Evolutionary conservation across 345 rosid species (phyloP).

Genomic region (Eucalyptus brandiana): DNA sequence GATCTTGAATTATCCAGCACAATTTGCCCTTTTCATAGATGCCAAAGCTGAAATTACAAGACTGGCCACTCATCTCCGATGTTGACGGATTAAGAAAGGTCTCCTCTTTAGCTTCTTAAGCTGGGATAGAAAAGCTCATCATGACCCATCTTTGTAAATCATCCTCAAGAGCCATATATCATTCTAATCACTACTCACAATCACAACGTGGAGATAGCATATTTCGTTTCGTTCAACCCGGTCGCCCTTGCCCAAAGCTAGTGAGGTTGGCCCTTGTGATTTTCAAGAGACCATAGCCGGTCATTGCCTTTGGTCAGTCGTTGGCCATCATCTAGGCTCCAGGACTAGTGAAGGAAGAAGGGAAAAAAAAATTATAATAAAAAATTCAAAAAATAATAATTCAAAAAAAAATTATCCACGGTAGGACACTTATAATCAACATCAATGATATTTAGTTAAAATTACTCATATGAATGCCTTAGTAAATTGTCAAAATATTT

Average conservation of each 20-base stretch:
- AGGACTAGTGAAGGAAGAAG: fast-evolving
- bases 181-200: neutral
- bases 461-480: fast-evolving
- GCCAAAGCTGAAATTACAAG: neutral
- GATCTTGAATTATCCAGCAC: neutral
- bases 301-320: neutral
- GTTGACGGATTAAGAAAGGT: neutral
- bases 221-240: neutral
- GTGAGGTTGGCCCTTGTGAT: neutral
- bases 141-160: neutral
- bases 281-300: fast-evolving
- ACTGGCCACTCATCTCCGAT: neutral
- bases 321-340: fast-evolving
- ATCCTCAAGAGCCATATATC: neutral
- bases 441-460: too few species aligned
- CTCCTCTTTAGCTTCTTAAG: neutral
- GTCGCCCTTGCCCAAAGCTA: neutral
- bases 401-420: too few species aligned
- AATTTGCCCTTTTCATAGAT: neutral
- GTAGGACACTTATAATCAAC: too few species aligned
- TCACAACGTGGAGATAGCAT: neutral
- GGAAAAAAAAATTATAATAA: neutral
- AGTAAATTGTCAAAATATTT: too few species aligned
- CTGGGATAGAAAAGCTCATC: neutral
- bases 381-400: too few species aligned